Evolutionary conservation across 2,329 filamentous ascomycete genomes (phyloP), one percentile per base, ranked within the genome.

Genomic region (Cladophialophora immunda): DNA sequence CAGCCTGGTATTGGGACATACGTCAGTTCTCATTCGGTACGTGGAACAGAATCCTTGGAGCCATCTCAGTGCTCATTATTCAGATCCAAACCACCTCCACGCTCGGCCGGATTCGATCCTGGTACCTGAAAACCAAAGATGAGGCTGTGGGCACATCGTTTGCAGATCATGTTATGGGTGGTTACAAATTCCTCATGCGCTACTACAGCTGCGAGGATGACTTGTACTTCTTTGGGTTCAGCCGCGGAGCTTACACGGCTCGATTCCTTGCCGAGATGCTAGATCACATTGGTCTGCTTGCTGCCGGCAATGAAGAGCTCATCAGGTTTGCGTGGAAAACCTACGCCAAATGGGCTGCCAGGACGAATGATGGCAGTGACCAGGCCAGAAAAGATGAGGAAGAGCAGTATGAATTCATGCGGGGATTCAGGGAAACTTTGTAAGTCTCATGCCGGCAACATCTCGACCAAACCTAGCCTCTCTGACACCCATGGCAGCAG

Each of bases 251-350:
- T 1, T 92, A 92, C 73, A 90, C 91, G 52, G 90, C 90, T 0
- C 86, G 90, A 2, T 92, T 92, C 73, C 79, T 93, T 0, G 91
- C 92, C 0, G 92, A 95, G 75, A 94, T 94, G 92, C 84, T 95
- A 6, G 92, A 95, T 73, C 89, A 92, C 71, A 89, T 95, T 62
- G 92, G 93, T 1, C 82, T 96, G 0, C 82, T 96, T 15, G 90
- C 89, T 13, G 89, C 91, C 59, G 92, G 92, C 11, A 96, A 96
- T 72, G 91, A 96, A 74, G 92, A 95, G 72, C 90, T 95, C 88
- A 88, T 92, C 59, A 84, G 86, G 3, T 96, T 96, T 75, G 92
- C 91, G 0, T 95, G 92, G 92, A 93, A 91, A 76, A 89, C 90
- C 0, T 93, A 93, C 73, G 86, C 89, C 7, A 87, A 89, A 75